These are phyloP conservation scores for Aphanomyces invadans DNA, from an alignment of 352 stramenopile genomes.

Conservation along the genomic window DNA sequence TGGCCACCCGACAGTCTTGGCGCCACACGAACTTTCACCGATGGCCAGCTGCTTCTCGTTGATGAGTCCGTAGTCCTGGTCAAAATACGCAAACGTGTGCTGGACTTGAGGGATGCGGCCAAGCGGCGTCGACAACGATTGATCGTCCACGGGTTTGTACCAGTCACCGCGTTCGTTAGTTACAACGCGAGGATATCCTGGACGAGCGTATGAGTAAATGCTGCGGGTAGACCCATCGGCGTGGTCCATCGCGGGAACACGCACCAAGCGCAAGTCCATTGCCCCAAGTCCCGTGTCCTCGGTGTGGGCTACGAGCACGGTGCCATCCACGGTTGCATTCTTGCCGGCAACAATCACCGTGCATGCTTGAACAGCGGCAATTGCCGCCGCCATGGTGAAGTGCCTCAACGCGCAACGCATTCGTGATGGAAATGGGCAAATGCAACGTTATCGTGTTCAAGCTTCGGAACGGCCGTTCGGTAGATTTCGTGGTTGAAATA, in stretches of 20 bases:
- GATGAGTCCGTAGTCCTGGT: constrained; percentile 91
- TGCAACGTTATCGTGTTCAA: neutral
- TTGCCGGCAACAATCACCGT: constrained; percentile 82
- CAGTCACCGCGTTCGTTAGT: constrained; percentile 52
- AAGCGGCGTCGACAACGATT: constrained; percentile 46
- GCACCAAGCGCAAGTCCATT: constrained; percentile 86
- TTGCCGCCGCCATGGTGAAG: neutral
- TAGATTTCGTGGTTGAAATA: neutral
- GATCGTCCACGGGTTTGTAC: constrained; percentile 41
- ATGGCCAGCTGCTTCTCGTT: constrained; percentile 93
- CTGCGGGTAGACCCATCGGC: constrained; percentile 32
- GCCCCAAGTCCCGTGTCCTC: constrained; percentile 65
- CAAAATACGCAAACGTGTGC: constrained; percentile 91
- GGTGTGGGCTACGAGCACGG: constrained; percentile 84
- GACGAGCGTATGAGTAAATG: constrained; percentile 32
- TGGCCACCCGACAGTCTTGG: constrained; percentile 66
- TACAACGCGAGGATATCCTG: constrained; percentile 66
- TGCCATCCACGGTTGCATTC: constrained; percentile 68
- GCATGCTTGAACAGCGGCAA: constrained; percentile 34
- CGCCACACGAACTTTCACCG: constrained; percentile 89
- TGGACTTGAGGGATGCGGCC: constrained; percentile 84
- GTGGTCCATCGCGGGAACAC: constrained; percentile 80
- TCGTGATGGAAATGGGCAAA: neutral
- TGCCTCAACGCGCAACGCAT: neutral
- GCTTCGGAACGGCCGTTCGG: neutral